Base-by-base conservation (phyloP, 345 rosid species). In the Physaria fendleri region DNA sequence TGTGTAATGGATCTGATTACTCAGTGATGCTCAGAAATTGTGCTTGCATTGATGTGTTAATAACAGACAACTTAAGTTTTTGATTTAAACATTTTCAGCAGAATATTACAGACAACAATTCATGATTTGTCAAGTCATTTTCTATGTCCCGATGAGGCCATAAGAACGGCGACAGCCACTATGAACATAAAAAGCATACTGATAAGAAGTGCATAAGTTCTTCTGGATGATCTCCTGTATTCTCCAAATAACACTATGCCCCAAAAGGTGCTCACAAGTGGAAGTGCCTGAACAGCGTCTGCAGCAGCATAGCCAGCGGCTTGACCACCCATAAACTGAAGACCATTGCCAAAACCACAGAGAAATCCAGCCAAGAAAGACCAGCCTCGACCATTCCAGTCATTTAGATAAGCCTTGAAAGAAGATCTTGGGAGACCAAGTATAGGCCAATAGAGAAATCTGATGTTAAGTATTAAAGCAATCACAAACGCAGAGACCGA, bases 271-370 rank as follows among this genome's bases (percentile, higher is more conserved):
- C 91, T 80, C 54, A 90, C 94, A 6, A 90, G 81, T 6, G 97
- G 97, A 60, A 90, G 85, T 73, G 97, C 89, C 94, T 90, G 97
- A 62, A 90, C 91, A 13, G 91, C 84, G 64, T 82, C 89, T 25
- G 97, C 94, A 4, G 94, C 95, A 30, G 91, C 97, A 62, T 90
- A 90, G n/a, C 94, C 96, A 23, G 90, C 90, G 3, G 97, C 91
- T 71, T 90, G 87, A 48, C 97, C 97, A 0, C 88, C 93, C 85
- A 87, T 87, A 35, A 87, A 90, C 72, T 85, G 91, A 54, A 85
- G 88, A 55, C 95, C 97, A 14, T 86, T 84, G 0, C 96, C 96
- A 37, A 88, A 75, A 0, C 96, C 96, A 63, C 91, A 90, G 4
- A 90, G 66, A 33, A 90, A 68, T 2, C 95, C 95, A 6, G 97